Base-by-base conservation (phyloP, 495 filamentous ascomycete species). In the Neurospora sp. region DNA sequence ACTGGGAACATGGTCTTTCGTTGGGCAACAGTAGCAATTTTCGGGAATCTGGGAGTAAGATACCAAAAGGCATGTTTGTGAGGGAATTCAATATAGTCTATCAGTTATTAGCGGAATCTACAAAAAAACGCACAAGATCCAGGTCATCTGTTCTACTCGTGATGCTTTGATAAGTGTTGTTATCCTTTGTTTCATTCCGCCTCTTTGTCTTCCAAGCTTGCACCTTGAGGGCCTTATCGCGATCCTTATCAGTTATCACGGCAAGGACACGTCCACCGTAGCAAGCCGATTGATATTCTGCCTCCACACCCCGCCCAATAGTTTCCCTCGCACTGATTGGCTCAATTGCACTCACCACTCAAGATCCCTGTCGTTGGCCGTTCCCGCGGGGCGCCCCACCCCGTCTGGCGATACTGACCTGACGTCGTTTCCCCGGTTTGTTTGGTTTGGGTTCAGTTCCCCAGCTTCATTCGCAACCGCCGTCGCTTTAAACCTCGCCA, bases 11-110 rank as follows among this genome's bases (percentile, higher is more conserved):
- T 35, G 53, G 27, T 17, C 53, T 65, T 65, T 35, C 1, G 14
- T 3, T 16, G 53, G 27, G 53, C 53, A 65, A 65, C 53, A 65
- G 48, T 61, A 61, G 53, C 68, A 70, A 75, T 74, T 71, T 77
- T 76, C 22, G 53, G 53, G 27, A 38, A 59, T 45, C 53, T 61
- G 74, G 77, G 73, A 73, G 70, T 75, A 77, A 80, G 79, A 79
- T 78, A 79, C 76, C 77, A 76, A 71, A 59, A 59, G 70, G 70
- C 70, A 35, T 71, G 44, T 59, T 59, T 71, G 31, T 71, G 42
- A 70, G 69, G 70, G 70, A 10, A 39, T 71, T 40, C 17, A 71
- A 38, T 59, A 20, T 65, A 65, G 53, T 65, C 53, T 35, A 17
- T 65, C 53, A 65, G 53, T 65, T 65, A 17, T 65, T 65, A 35